Evolutionary conservation across 2,329 filamentous ascomycete species (phyloP), one percentile per base, ranked within the genome.

Genomic region (Chaetomium olivaceum): DNA sequence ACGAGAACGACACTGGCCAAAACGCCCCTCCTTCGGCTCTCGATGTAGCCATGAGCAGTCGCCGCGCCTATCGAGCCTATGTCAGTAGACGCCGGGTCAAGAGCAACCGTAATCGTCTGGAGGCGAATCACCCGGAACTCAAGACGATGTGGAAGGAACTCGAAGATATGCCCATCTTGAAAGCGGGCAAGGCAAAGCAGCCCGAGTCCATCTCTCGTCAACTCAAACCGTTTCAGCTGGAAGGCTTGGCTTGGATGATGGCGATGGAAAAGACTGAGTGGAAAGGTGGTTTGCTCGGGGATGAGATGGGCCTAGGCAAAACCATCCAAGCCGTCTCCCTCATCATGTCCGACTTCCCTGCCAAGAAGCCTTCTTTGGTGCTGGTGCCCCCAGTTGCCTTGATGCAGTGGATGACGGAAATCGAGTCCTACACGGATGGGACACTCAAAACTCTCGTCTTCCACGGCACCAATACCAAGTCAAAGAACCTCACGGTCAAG

Each of bases 231-330:
- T 99, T 98, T 76, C 95, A 99, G 74, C 87, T 97, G 5, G 91
- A 97, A 77, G 95, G 95, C 4, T 82, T 99, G 48, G 89, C 92
- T 59, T 99, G 95, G 95, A 96, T 99, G 92, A 87, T 85, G 67
- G 89, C 85, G 63, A 96, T 98, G 84, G 95, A 99, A 76, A 82
- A 91, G 77, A 90, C 87, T 0, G 80, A 90, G 48, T 98, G 93
- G 85, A 91, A 89, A 74, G 95, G 95, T 21, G 95, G 95, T 16
- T 82, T 99, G 2, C 85, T 99, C 1, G 95, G 95, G 66, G 95
- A 99, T 72, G 95, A 99, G 78, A 99, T 99, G 95, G 95, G 95
- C 7, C 91, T 99, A 80, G 95, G 95, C 58, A 99, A 99, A 81
- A 99, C 95, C 0, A 98, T 99, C 59, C 95, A 99, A 78, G 94